phyloP scores from a whole-genome alignment of 371 early-diverging fungal genomes.

The Nematocida sp. region DNA sequence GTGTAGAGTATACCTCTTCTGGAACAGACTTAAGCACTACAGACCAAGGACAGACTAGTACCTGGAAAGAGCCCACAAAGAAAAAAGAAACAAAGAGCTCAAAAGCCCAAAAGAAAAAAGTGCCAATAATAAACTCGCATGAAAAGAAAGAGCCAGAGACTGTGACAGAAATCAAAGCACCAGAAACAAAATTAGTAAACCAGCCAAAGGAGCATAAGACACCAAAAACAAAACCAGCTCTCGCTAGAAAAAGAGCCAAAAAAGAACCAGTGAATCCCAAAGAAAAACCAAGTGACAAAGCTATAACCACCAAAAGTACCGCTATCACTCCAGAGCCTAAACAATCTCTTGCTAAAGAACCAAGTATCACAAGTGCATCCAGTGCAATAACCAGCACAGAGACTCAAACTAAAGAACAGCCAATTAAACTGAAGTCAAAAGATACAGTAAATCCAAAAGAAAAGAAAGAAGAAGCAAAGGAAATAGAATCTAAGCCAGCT shows the following conservation, averaged over 20 bases:
- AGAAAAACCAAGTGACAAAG: neutral
- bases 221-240: no score
- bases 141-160: neutral
- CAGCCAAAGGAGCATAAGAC: no score
- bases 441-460: neutral
- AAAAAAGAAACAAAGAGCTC: neutral
- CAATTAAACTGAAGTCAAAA: no score
- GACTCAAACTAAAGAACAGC: no score
- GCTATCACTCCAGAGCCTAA: no score
- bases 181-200: neutral
- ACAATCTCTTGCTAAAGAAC: no score
- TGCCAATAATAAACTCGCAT: neutral
- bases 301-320: no score
- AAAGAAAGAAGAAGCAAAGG: neutral
- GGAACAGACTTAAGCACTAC: neutral
- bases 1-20: neutral
- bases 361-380: no score
- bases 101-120: neutral
- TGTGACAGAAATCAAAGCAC: neutral
- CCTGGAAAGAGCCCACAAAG: neutral
- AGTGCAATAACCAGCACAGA: no score
- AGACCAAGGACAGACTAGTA: neutral
- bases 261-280: neutral
- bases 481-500: neutral
- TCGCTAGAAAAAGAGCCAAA: neutral